Evolutionary conservation across 306 rosid species (phyloP), one percentile per base, ranked within the genome.

Genomic region (Crataegus laevigata): DNA sequence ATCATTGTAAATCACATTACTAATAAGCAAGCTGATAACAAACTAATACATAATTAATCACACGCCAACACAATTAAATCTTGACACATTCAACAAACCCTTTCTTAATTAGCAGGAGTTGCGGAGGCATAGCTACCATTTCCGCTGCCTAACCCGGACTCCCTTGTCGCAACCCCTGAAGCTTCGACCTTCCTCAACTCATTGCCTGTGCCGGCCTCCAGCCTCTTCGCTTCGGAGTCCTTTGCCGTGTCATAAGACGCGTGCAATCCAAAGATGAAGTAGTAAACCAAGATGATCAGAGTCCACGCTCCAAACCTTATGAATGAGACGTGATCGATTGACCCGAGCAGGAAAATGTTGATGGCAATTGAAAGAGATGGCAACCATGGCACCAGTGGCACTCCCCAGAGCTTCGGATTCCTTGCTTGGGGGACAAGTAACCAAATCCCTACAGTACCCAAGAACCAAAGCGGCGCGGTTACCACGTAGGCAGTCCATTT

Each of bases 321-420:
- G 43, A 84, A 93, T 0, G 98, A 93, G 1, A 55, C 45, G 3
- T 6, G 76, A 29, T 93, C 98, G 8, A 93, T 85, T 2, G 97
- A 92, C 42, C 97, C 97, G 21, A 92, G 87, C 63, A 92, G 88
- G 82, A 92, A 92, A 18, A 92, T 77, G 79, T 92, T 92, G 4
- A 92, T 83, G 51, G 87, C 88, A 40, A 92, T 88, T 0, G 97
- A 92, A 0, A 82, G 11, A 3, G 94, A 88, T 25, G 97, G 97
- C 32, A 92, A 34, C 92, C 88, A 92, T 3, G 97, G 97, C 40
- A 92, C 91, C 68, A 92, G 54, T 1, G 97, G 97, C 18, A 87
- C 92, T 0, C 96, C 97, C 97, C 97, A 92, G 5, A 87, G 54
- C 57, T 79, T 86, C 0, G 96, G 97, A 25, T 68, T 58, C 80